phyloP scores from a whole-genome alignment of 2,329 filamentous ascomycete species.

The Ascochyta clinopodiicola region DNA sequence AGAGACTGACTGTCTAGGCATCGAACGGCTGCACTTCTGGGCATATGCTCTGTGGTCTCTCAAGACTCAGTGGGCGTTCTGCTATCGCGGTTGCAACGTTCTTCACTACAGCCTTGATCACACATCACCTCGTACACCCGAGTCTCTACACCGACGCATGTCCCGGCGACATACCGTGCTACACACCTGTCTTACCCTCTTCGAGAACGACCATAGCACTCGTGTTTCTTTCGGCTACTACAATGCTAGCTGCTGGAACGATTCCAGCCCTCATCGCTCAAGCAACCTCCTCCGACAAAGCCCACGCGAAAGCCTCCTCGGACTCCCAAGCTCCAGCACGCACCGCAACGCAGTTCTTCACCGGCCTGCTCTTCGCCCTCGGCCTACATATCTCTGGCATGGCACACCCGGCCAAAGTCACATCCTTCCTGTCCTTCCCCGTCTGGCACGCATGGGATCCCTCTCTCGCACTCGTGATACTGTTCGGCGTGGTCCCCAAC shows the following conservation, averaged over 20 bases:
- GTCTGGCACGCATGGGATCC: slow-evolving; percentile 56
- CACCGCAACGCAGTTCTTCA: slow-evolving; percentile 51
- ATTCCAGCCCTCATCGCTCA: slow-evolving; percentile 32
- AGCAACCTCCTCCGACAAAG: slow-evolving; percentile 1
- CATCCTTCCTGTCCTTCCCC: slow-evolving; percentile 58
- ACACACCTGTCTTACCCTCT: slow-evolving; percentile 54
- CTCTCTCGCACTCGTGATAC: slow-evolving; percentile 56
- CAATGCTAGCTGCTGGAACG: slow-evolving; percentile 29
- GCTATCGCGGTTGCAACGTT: slow-evolving; percentile 52
- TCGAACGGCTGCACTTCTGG: slow-evolving; percentile 61
- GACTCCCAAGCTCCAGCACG: slow-evolving; percentile 31
- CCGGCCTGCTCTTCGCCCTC: slow-evolving; percentile 59
- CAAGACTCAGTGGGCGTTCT: slow-evolving; percentile 58
- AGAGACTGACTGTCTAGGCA: slow-evolving; percentile 25
- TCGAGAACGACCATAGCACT: slow-evolving; percentile 33
- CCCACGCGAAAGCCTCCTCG: neutral
- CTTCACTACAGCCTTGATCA: slow-evolving; percentile 42
- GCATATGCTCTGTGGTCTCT: slow-evolving; percentile 62
- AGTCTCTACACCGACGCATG: slow-evolving; percentile 51
- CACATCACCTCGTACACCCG: slow-evolving; percentile 49
- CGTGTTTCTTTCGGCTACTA: slow-evolving; percentile 45
- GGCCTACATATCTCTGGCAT: slow-evolving; percentile 61
- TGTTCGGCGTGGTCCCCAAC: slow-evolving; percentile 59
- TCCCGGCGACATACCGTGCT: slow-evolving; percentile 51
- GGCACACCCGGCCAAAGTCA: slow-evolving; percentile 58